phyloP scores from a whole-genome alignment of 331 rosid genomes.

The Pyracantha coccinea region DNA sequence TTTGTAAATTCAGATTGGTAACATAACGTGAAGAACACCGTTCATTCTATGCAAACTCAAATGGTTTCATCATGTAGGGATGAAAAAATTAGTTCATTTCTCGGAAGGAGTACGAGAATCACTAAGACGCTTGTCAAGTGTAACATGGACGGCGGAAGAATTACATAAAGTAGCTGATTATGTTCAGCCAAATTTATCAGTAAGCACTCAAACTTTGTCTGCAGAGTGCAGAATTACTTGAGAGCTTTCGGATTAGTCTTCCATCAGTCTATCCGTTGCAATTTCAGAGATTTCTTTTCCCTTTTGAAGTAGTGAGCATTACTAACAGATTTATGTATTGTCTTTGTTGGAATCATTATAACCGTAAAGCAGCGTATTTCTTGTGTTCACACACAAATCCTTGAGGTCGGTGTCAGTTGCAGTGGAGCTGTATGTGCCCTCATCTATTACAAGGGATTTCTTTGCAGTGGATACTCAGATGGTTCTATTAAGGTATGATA shows the following conservation, averaged over 20 bases:
- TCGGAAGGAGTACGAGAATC: slow-evolving; percentile 81
- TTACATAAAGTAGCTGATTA: slow-evolving; percentile 64
- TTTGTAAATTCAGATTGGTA: neutral
- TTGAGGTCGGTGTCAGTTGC: slow-evolving; percentile 52
- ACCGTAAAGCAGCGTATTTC: slow-evolving; percentile 74
- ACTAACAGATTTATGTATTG: neutral
- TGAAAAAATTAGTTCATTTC: slow-evolving; percentile 57
- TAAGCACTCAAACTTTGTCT: slow-evolving; percentile 31
- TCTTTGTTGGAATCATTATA: slow-evolving; percentile 22
- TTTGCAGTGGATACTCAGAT: slow-evolving; percentile 68
- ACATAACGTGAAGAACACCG: neutral
- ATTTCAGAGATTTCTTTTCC: too few relatives aligned
- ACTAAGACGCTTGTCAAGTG: slow-evolving; percentile 59
- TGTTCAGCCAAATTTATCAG: slow-evolving; percentile 57
- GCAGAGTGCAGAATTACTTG: slow-evolving; percentile 4
- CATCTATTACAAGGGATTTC: slow-evolving; percentile 70
- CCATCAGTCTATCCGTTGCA: neutral
- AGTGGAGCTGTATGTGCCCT: slow-evolving; percentile 62
- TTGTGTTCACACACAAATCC: slow-evolving; percentile 75
- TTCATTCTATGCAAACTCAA: neutral
- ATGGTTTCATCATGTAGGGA: slow-evolving; percentile 33
- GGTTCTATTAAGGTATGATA: slow-evolving; percentile 67
- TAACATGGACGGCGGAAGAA: slow-evolving; percentile 84
- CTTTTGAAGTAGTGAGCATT: neutral
- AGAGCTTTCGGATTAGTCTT: neutral